These are phyloP conservation scores for Trifolium pratense DNA, from an alignment of 306 rosid genomes.

Conservation along the genomic window DNA sequence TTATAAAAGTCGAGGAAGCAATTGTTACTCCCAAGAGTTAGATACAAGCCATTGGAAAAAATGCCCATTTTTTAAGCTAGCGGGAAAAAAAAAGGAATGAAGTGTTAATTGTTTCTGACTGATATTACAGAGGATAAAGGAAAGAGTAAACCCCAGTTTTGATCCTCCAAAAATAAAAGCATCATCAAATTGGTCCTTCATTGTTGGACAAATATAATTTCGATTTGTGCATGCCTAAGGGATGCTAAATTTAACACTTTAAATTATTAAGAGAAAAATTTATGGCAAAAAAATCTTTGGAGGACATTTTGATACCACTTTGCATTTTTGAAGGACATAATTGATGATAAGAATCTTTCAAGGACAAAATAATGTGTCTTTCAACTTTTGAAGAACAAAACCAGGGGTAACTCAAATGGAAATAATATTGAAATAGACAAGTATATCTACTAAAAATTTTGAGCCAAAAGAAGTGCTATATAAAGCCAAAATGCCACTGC, in stretches of 20 bases:
- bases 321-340: conserved; percentile 16
- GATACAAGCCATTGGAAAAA: conserved; percentile 1
- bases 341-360: not conserved
- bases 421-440: conserved; percentile 16
- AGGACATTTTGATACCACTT: conserved; percentile 1
- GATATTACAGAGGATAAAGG: not conserved
- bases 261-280: not conserved
- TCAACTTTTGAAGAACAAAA: conserved; percentile 17
- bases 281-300: not conserved
- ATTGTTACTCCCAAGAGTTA: conserved; percentile 2
- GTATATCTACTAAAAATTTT: not conserved
- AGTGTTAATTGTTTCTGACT: not conserved
- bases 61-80: not conserved
- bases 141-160: not conserved
- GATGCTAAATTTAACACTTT: not conserved
- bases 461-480: conserved; percentile 17
- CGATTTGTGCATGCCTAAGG: conserved; percentile 16
- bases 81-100: not conserved
- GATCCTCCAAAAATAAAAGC: not conserved
- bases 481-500: conserved; percentile 11
- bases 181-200: not conserved
- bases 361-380: conserved; percentile 8
- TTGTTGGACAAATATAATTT: conserved; percentile 15
- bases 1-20: conserved; percentile 13
- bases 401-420: not conserved